These are phyloP conservation scores for Vanilla planifolia DNA, from an alignment of 106 monocot genomes.

Conservation along the genomic window DNA sequence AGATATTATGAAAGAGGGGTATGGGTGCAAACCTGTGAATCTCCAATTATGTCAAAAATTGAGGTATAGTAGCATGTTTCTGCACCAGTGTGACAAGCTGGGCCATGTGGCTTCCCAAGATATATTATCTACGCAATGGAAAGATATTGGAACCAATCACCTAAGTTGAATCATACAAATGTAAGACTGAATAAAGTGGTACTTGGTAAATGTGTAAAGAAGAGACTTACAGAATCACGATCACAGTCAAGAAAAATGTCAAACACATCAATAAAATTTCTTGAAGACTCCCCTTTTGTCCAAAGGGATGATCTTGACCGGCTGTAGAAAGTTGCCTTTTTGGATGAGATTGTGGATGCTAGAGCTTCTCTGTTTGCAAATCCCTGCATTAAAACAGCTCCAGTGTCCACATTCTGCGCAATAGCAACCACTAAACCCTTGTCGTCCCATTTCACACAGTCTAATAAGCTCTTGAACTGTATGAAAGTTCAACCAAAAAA, in stretches of 20 bases:
- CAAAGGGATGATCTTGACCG: conserved; percentile 82
- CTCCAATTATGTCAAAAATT: conserved; percentile 52
- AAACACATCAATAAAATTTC: conserved; percentile 89
- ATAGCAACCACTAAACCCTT: conserved; percentile 90
- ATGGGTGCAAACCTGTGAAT: conserved; percentile 35
- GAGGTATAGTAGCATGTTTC: conserved; percentile 90
- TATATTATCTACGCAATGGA: conserved; percentile 65
- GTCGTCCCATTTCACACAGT: conserved; percentile 80
- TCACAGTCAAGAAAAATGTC: conserved; percentile 97
- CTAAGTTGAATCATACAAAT: neutral
- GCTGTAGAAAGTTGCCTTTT: conserved; percentile 92
- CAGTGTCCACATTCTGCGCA: conserved; percentile 89
- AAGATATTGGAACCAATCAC: conserved; percentile 7
- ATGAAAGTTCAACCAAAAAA: neutral
- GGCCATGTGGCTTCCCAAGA: conserved; percentile 92
- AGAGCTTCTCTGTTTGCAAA: conserved; percentile 92
- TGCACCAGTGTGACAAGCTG: conserved; percentile 89
- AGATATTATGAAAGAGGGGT: neutral
- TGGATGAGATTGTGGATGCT: conserved; percentile 56
- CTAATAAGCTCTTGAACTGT: conserved; percentile 51
- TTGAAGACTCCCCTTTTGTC: conserved; percentile 96
- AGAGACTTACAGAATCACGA: conserved; percentile 74
- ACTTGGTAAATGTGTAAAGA: no score
- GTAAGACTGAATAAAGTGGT: neutral
- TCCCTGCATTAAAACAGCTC: conserved; percentile 95